Percentiles rank a stretch among this genome's conserved stretches.
Evolutionary conservation across 371 early-diverging fungal genomes (phyloP).

Genomic region (Mucor saturninus): DNA sequence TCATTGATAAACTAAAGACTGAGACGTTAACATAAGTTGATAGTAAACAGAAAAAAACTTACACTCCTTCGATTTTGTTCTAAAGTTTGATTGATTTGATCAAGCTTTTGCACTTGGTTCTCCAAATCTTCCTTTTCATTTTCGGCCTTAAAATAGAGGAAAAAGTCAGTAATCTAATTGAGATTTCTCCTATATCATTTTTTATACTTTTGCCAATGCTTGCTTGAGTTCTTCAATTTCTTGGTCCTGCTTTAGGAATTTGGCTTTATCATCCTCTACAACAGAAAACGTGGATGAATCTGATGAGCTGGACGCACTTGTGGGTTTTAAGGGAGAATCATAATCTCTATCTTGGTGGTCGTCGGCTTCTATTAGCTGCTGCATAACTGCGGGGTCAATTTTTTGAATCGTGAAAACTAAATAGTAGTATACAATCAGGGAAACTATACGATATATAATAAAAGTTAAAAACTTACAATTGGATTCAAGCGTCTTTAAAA

Average conservation of each 20-base stretch:
- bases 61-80: constrained; percentile 33
- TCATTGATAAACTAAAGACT: constrained; percentile 44
- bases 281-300: constrained; percentile 14
- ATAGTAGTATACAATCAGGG: not conserved
- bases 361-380: constrained; percentile 1
- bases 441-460: not conserved
- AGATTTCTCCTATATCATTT: too few species aligned
- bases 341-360: not conserved
- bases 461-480: constrained; percentile 34
- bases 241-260: too few species aligned
- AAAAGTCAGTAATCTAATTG: not conserved
- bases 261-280: constrained; percentile 8
- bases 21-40: too few species aligned
- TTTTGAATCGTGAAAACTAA: not conserved
- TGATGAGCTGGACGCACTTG: not conserved
- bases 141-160: constrained; percentile 6
- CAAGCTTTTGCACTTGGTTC: constrained; percentile 13
- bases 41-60: constrained; percentile 11
- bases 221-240: too few species aligned
- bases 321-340: not conserved
- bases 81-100: not conserved
- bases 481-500: constrained; percentile 55
- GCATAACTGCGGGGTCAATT: not conserved
- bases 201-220: not conserved
- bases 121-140: constrained; percentile 44